phyloP scores from a whole-genome alignment of 225 moss, liverwort and hornwort species.

The Polytrichum commune region DNA sequence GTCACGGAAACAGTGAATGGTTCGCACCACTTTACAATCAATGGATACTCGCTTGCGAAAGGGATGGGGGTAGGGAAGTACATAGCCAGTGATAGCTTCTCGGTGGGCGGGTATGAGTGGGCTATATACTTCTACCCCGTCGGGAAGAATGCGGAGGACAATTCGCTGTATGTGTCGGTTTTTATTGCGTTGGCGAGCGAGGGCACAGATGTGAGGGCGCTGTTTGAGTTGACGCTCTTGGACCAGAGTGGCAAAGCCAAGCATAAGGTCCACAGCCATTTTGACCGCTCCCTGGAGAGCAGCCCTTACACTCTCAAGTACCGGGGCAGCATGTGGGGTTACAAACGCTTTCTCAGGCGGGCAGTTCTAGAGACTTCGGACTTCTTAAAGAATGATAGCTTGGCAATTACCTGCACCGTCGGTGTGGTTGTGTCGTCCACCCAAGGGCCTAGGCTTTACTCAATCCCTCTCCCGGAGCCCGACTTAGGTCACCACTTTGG shows the following conservation, averaged over 20 bases:
- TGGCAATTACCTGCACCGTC: slow-evolving; percentile 95
- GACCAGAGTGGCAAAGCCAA: slow-evolving; percentile 96
- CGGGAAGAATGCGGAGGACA: slow-evolving; percentile 97
- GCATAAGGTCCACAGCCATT: slow-evolving; percentile 99
- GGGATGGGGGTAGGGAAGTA: slow-evolving; percentile 99
- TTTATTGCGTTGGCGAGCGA: slow-evolving; percentile 95
- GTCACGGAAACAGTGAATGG: slow-evolving; percentile 98
- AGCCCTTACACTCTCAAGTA: slow-evolving; percentile 97
- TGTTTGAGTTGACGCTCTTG: slow-evolving; percentile 92
- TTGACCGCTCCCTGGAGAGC: slow-evolving; percentile 89
- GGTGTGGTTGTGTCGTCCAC: slow-evolving; percentile 94
- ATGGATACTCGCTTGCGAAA: slow-evolving; percentile 95
- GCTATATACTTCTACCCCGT: slow-evolving; percentile 99
- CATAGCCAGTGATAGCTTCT: slow-evolving; percentile 93
- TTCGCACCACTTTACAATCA: slow-evolving; percentile 92
- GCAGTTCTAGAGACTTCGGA: slow-evolving; percentile 87
- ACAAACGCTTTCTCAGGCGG: slow-evolving; percentile 93
- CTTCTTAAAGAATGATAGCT: slow-evolving; percentile 93
- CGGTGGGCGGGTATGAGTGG: slow-evolving; percentile 97
- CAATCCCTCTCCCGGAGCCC: slow-evolving; percentile 85
- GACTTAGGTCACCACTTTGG: slow-evolving; percentile 95
- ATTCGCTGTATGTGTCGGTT: slow-evolving; percentile 90
- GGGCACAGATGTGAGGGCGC: slow-evolving; percentile 94
- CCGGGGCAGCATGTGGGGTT: slow-evolving; percentile 99
- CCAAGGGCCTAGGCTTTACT: slow-evolving; percentile 70